These are phyloP conservation scores for Silybum marianum DNA, from an alignment of 129 eudicot genomes.

Conservation along the genomic window DNA sequence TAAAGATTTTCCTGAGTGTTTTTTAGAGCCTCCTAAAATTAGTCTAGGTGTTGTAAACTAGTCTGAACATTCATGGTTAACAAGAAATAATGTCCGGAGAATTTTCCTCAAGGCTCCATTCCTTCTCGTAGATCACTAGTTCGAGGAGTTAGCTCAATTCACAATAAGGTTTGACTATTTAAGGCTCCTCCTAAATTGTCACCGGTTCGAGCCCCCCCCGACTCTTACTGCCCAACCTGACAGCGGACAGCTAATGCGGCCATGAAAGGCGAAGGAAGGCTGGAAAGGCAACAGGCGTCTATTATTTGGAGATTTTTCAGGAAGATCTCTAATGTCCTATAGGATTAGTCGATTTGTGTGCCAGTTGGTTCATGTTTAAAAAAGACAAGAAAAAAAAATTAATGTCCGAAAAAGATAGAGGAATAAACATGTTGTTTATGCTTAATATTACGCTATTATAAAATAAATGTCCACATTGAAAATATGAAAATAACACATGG, in stretches of 20 bases:
- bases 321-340: neutral
- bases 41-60: neutral
- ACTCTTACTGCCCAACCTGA: no score
- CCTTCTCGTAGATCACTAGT: neutral
- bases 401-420: neutral
- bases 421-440: neutral
- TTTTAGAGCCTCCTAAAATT: no score
- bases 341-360: neutral
- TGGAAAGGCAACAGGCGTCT: no score
- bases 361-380: neutral
- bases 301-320: no score
- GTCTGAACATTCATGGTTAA: neutral
- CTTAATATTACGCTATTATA: neutral
- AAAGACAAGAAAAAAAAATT: neutral
- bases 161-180: no score
- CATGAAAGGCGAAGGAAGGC: no score
- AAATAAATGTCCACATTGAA: neutral
- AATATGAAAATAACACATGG: no score
- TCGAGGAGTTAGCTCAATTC: neutral
- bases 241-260: no score
- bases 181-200: neutral
- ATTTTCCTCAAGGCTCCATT: no score
- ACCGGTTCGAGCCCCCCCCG: neutral
- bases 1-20: no score
- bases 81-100: neutral